Evolutionary conservation across 2,329 filamentous ascomycete species (phyloP).

Genomic region (Aspergillus aculeatinus): DNA sequence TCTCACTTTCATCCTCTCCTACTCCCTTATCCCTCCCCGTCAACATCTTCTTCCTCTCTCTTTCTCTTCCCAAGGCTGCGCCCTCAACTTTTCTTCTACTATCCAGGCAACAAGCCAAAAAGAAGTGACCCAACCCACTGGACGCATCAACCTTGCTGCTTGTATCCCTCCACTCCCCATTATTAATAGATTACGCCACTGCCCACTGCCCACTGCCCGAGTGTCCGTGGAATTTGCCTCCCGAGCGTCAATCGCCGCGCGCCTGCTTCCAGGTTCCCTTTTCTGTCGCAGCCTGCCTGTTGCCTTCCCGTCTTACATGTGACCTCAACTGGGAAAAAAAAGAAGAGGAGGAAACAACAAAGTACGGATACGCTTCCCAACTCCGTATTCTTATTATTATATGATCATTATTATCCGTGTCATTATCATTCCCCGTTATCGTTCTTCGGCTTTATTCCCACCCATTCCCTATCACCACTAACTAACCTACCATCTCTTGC

Average conservation of each 20-base stretch:
- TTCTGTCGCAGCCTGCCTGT: not conserved
- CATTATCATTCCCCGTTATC: slow-evolving; percentile 2
- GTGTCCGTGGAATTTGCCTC: slow-evolving; percentile 11
- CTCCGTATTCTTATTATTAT: slow-evolving; percentile 3
- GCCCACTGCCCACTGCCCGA: slow-evolving; percentile 12
- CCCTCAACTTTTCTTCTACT: slow-evolving; percentile 3
- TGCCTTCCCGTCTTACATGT: slow-evolving; percentile 15
- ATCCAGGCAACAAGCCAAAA: not conserved
- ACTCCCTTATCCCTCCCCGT: slow-evolving; percentile 9
- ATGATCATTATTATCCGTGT: not conserved
- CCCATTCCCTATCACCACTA: not conserved
- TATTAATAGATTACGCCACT: slow-evolving; percentile 27
- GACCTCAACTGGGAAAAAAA: slow-evolving; percentile 8
- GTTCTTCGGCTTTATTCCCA: not conserved
- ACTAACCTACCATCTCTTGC: not conserved
- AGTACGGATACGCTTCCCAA: not conserved
- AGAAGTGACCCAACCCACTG: not conserved
- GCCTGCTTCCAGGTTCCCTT: slow-evolving; percentile 14
- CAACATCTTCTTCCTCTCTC: slow-evolving; percentile 10
- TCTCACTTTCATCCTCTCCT: slow-evolving; percentile 15
- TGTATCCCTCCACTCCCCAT: slow-evolving; percentile 9
- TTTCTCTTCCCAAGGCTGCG: slow-evolving; percentile 8
- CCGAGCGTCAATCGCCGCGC: not conserved
- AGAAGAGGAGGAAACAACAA: not conserved
- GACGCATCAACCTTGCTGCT: not conserved